Conservation (phyloP, 2,329 filamentous ascomycete genomes). For the Harringtonia lauricola region DNA sequence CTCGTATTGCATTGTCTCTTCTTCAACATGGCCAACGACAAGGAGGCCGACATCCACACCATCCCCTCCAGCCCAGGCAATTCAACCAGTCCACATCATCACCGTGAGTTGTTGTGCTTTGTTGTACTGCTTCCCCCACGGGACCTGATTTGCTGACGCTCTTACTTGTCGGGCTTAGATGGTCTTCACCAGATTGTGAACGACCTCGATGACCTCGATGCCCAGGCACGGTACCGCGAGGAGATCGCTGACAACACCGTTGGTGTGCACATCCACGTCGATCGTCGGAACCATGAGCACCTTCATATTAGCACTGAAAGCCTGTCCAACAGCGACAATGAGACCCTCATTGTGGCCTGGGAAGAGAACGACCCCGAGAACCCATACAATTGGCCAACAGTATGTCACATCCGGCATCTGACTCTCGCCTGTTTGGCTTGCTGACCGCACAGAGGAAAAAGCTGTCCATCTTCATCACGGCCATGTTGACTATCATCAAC, state of each 20-base stretch:
- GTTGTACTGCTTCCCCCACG: no score
- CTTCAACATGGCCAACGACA: no score
- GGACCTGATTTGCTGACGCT: no score
- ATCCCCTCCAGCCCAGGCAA: no score
- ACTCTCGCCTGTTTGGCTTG: background rate
- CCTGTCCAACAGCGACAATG: constrained; percentile 15
- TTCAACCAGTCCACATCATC: no score
- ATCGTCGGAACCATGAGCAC: background rate
- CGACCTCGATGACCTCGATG: constrained; percentile 9
- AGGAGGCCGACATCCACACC: no score
- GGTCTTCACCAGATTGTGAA: background rate
- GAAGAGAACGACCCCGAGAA: constrained; percentile 37
- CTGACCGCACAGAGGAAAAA: constrained; percentile 36
- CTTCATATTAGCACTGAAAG: background rate
- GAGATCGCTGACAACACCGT: constrained; percentile 7
- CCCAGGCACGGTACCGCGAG: constrained; percentile 9
- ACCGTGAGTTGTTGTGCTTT: no score
- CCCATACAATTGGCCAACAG: constrained; percentile 39
- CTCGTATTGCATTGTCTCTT: no score
- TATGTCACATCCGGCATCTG: no score
- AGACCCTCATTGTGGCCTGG: constrained; percentile 31
- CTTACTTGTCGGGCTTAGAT: no score
- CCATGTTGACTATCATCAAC: constrained; percentile 52
- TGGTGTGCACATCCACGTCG: constrained; percentile 1
- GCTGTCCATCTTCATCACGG: constrained; percentile 37